Evolutionary conservation across 1,284 basidiomycete genomes (phyloP).

Genomic region (Cryptococcus sp.): DNA sequence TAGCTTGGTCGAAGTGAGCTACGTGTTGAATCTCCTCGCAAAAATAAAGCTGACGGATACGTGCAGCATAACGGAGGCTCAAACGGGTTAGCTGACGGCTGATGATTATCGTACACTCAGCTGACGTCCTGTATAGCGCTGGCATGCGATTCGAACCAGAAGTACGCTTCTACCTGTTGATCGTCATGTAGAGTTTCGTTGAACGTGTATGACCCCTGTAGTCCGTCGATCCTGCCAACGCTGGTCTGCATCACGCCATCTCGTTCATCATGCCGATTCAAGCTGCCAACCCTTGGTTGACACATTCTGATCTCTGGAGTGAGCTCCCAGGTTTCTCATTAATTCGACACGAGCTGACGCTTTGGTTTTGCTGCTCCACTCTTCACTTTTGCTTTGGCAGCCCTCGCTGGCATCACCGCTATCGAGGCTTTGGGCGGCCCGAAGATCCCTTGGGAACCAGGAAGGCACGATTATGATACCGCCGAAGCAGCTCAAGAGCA

Average conservation of each 20-base stretch:
- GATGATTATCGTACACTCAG: not conserved
- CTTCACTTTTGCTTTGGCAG: constrained; percentile 9
- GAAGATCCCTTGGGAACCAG: constrained; percentile 56
- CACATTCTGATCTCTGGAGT: constrained; percentile 57
- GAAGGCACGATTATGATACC: constrained; percentile 55
- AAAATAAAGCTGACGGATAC: constrained; percentile 11
- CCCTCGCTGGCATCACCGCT: constrained; percentile 56
- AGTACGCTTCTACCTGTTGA: constrained; percentile 19
- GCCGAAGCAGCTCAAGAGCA: constrained; percentile 47
- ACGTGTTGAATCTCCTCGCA: not conserved
- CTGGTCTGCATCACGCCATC: constrained; percentile 58
- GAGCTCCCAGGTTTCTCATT: constrained; percentile 8
- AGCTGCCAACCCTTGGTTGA: constrained; percentile 58
- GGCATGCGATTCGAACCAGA: constrained; percentile 56
- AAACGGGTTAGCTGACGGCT: constrained; percentile 49
- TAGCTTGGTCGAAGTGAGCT: constrained; percentile 41
- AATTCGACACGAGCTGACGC: not conserved
- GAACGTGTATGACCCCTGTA: constrained; percentile 7
- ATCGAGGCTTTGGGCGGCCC: constrained; percentile 58
- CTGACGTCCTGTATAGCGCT: constrained; percentile 31
- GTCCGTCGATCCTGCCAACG: constrained; percentile 51
- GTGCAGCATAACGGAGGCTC: constrained; percentile 57
- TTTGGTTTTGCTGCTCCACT: not conserved
- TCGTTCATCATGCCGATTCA: constrained; percentile 57
- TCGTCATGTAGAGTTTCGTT: not conserved